Evolutionary conservation across 495 filamentous ascomycete genomes (phyloP), one percentile per base, ranked within the genome.

Genomic region (Gamarada debralockiae): DNA sequence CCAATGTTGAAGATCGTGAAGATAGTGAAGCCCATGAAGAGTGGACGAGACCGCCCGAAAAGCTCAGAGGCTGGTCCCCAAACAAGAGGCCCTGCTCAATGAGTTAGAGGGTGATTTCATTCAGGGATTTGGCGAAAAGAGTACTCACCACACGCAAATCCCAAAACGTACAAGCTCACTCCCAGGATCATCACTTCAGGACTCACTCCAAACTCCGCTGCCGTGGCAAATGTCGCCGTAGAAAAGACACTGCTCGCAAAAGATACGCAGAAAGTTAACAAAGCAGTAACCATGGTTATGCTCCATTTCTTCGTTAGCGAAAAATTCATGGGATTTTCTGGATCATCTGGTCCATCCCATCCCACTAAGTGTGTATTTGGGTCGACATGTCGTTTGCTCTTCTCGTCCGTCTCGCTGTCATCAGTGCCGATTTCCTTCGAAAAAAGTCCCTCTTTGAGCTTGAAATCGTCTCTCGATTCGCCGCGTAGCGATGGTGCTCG

Each of bases 1-100:
- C 77, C 77, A 34, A 85, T 77, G 47, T 79, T 71, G 61, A 85
- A 83, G 52, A 81, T 74, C 14, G 69, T 65, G 58, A 84, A 81
- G 42, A 77, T 49, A 41, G 71, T 38, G 52, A 76, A 77, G 22
- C 80, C 81, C 14, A 68, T 55, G 56, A 80, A 75, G 14, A 85
- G 57, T 1, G 81, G 81, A 5, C 63, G 46, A 24, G 69, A 74
- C 38, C 81, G 74, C 12, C 82, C 80, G 15, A n/a, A 20, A 17
- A 13, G 14, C 27, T 47, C 43, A 6, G 22, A 25, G 13, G 25
- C 22, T n/a, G 25, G 25, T 14, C 12, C 21, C 25, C 43, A 47
- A 8, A 27, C 14, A 15, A 25, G 18, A 31, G 25, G 39, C n/a
- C n/a, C n/a, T n/a, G n/a, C n/a, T n/a, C n/a, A n/a, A n/a, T n/a